Conservation (phyloP, 495 filamentous ascomycete species). For the Aspergillus heteromorphus region DNA sequence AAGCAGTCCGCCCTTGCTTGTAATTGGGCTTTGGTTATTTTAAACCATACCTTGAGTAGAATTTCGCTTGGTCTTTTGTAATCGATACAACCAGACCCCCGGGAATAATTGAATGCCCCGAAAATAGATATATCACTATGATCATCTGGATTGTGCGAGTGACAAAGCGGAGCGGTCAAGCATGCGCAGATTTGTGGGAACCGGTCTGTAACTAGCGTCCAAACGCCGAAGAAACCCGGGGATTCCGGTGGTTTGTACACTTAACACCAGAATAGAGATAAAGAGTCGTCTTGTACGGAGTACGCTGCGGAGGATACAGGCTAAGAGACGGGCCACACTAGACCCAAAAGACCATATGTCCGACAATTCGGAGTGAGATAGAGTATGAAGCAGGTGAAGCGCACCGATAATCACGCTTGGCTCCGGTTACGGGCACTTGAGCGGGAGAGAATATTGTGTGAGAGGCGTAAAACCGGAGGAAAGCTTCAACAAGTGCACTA, state of each 20-base stretch:
- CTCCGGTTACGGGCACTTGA: slow-evolving; percentile 81
- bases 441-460: slow-evolving; percentile 71
- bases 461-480: slow-evolving; percentile 81
- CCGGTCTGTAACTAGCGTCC: slow-evolving; percentile 76
- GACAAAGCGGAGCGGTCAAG: slow-evolving; percentile 80
- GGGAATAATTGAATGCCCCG: too few relatives aligned
- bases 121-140: slow-evolving; percentile 72
- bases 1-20: not conserved
- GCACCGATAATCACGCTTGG: slow-evolving; percentile 66
- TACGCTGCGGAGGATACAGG: slow-evolving; percentile 22
- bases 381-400: slow-evolving; percentile 93
- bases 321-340: not conserved
- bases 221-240: slow-evolving; percentile 73
- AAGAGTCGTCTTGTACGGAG: slow-evolving; percentile 57
- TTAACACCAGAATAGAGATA: slow-evolving; percentile 92
- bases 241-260: slow-evolving; percentile 52
- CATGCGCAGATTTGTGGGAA: slow-evolving; percentile 85
- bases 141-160: slow-evolving; percentile 63
- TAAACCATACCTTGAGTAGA: not conserved
- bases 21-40: too few relatives aligned
- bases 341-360: not conserved
- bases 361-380: slow-evolving; percentile 35
- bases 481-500: slow-evolving; percentile 65
- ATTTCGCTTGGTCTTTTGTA: not conserved
- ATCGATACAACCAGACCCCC: slow-evolving; percentile 73